Percentiles rank a stretch among this genome's conserved stretches.
Evolutionary conservation across 2,329 filamentous ascomycete species (phyloP).

Genomic region (Plectosphaerella cucumerina): DNA sequence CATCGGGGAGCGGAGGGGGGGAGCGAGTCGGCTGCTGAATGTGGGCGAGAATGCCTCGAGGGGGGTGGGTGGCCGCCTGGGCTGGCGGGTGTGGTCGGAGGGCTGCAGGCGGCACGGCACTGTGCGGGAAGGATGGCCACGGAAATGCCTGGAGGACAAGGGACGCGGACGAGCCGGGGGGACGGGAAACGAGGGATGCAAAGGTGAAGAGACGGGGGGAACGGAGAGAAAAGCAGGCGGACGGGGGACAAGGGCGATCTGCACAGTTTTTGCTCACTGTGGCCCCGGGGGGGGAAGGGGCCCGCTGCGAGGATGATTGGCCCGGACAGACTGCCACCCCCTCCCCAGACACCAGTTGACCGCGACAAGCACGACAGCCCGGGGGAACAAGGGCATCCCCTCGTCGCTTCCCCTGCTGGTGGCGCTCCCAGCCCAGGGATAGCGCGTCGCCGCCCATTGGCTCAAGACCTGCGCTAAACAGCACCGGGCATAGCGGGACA

Average conservation of each 20-base stretch:
- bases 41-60: not conserved
- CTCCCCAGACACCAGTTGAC: not conserved
- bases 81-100: not conserved
- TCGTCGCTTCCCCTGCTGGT: not conserved
- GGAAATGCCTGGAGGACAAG: too few species aligned
- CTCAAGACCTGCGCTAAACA: not conserved
- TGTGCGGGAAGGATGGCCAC: too few species aligned
- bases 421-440: not conserved
- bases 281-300: not conserved
- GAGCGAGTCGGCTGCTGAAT: not conserved
- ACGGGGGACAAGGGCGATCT: conserved; percentile 12
- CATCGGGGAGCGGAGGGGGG: not conserved
- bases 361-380: not conserved
- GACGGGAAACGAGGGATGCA: conserved; percentile 18
- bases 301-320: not conserved
- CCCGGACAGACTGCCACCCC: not conserved
- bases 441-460: not conserved
- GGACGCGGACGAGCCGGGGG: conserved; percentile 21
- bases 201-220: conserved; percentile 7
- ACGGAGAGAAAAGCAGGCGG: conserved; percentile 12
- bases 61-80: not conserved
- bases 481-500: not conserved
- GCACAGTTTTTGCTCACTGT: conserved; percentile 4
- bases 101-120: not conserved
- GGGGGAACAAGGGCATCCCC: not conserved